Conservation (phyloP, 176 grass and related monocot species). For the Aegilops longissima region DNA sequence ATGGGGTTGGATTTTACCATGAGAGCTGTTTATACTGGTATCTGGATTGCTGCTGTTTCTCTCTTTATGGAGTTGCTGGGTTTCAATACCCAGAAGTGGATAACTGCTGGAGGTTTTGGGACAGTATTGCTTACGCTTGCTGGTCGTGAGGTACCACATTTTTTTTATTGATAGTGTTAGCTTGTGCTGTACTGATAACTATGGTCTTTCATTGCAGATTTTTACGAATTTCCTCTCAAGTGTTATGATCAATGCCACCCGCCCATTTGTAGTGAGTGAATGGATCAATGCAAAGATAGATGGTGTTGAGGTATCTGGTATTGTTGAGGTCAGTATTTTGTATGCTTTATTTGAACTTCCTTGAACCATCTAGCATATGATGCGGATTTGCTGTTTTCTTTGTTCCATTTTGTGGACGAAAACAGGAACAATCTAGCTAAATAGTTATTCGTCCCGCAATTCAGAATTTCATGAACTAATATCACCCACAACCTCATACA, state of each 20-base stretch:
- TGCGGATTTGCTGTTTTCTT: slow-evolving; percentile 16
- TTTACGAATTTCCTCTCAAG: slow-evolving; percentile 97
- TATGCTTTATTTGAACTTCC: slow-evolving; percentile 5
- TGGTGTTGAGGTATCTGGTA: slow-evolving; percentile 92
- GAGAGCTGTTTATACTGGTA: slow-evolving; percentile 87
- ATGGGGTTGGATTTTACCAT: slow-evolving; percentile 91
- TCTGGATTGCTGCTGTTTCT: slow-evolving; percentile 87
- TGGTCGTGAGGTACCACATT: slow-evolving; percentile 80
- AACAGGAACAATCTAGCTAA: slow-evolving; percentile 14
- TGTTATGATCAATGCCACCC: slow-evolving; percentile 98
- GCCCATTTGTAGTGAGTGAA: slow-evolving; percentile 91
- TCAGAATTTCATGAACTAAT: not conserved
- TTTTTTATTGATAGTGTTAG: slow-evolving; percentile 7
- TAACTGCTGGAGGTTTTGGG: slow-evolving; percentile 96
- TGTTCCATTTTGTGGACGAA: slow-evolving; percentile 12
- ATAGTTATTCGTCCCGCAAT: slow-evolving; percentile 3
- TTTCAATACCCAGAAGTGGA: slow-evolving; percentile 95
- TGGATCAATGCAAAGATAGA: slow-evolving; percentile 95
- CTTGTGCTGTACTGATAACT: slow-evolving; percentile 11
- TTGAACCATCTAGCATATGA: not conserved
- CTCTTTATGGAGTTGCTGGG: slow-evolving; percentile 98
- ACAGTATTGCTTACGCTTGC: slow-evolving; percentile 96
- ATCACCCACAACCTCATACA: not conserved
- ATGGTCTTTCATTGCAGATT: slow-evolving; percentile 53
- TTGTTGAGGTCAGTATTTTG: slow-evolving; percentile 80